Evolutionary conservation across 1,284 basidiomycete genomes (phyloP), one percentile per base, ranked within the genome.

Genomic region (Flammula alnicola): DNA sequence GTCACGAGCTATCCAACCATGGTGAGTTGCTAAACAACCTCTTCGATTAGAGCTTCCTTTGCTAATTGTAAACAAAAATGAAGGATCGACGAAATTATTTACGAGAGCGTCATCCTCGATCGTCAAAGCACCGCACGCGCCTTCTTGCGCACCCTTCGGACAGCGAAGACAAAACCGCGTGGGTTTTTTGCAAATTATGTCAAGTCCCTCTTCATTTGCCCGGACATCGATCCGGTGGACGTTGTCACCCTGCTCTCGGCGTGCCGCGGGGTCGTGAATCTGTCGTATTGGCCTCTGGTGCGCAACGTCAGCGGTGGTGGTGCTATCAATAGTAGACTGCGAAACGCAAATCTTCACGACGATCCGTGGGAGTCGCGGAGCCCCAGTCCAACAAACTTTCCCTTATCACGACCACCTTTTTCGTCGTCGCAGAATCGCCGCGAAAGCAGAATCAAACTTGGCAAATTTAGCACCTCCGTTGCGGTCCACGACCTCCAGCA

Each of bases 51-150:
- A n/a, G 25, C n/a, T 33, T 41, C 16, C n/a, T 26, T 30, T 12
- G 6, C 26, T 35, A 14, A 20, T 17, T 38, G n/a, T 19, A 22
- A 20, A 33, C 12, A 43, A 26, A 29, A 37, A 19, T 32, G 23
- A 16, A 65, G 63, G 62, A 56, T 63, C 12, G 61, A 65, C 33
- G 44, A 44, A 26, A 52, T 59, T 23, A 45, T 65, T 14, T 65
- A 65, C 39, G 26, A 53, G 16, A 52, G 58, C 8, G 61, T 65
- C 2, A 47, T 50, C 12, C 40, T 65, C 16, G 47, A 36, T 30
- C 52, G 47, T 10, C 49, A 54, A 19, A 53, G 48, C 29, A 51
- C 57, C 1, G 50, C 54, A 10, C 52, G 41, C 17, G 48, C 51
- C 3, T 65, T 65, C 44, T 54, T 65, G 4, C 54, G 62, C 29